Conservation (phyloP, 371 early-diverging fungal species). For the Circinella minor region DNA sequence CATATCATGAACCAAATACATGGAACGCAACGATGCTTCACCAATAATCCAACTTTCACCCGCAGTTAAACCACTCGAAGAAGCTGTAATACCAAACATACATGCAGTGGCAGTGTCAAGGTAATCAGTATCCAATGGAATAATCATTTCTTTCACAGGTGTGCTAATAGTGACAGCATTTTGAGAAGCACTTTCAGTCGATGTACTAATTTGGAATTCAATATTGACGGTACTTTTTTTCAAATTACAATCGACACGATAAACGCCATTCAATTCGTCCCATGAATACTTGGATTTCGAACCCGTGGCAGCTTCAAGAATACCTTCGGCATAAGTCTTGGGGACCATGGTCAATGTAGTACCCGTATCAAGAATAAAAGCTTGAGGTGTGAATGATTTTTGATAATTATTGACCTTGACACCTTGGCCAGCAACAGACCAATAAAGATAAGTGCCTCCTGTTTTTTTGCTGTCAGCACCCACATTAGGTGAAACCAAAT, state of each 20-base stretch:
- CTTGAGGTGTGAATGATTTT: constrained; percentile 9
- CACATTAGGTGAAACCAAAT: constrained; percentile 19
- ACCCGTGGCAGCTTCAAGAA: constrained; percentile 23
- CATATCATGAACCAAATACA: constrained; percentile 38
- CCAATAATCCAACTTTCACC: constrained; percentile 32
- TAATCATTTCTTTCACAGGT: constrained; percentile 28
- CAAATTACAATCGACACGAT: constrained; percentile 28
- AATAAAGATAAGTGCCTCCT: constrained; percentile 23
- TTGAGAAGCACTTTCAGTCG: neutral
- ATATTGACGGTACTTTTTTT: constrained; percentile 15
- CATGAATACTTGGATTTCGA: constrained; percentile 15
- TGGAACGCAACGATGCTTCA: constrained; percentile 33
- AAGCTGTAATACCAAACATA: constrained; percentile 33
- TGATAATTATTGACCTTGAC: constrained; percentile 12
- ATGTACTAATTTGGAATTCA: constrained; percentile 21
- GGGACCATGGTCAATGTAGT: constrained; percentile 34
- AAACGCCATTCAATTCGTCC: constrained; percentile 14
- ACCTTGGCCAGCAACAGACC: constrained; percentile 29
- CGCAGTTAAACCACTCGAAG: neutral
- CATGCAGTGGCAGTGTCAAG: constrained; percentile 28
- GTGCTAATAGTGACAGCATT: constrained; percentile 25
- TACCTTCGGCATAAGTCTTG: constrained; percentile 18
- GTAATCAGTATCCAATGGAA: constrained; percentile 29
- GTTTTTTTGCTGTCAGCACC: constrained; percentile 9
- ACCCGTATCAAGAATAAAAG: constrained; percentile 36